Conservation (phyloP, 345 rosid genomes). For the Rhodomyrtus tomentosa region DNA sequence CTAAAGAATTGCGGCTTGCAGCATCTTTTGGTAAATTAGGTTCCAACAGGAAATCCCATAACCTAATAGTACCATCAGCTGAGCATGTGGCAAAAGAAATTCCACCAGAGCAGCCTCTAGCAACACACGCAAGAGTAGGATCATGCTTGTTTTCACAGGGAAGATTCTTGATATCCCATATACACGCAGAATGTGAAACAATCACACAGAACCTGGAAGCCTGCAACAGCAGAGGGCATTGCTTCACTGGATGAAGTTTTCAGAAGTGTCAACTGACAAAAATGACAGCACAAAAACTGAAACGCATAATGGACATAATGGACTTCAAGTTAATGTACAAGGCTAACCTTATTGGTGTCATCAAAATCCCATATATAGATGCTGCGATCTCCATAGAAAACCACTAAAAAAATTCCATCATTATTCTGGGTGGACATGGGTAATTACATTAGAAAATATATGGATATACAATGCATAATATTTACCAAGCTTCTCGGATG, state of each 20-base stretch:
- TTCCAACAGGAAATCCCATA: slow-evolving; percentile 70
- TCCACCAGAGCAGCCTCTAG: slow-evolving; percentile 78
- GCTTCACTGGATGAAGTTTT: neutral
- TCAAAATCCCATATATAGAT: slow-evolving; percentile 64
- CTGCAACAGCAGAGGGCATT: slow-evolving; percentile 20
- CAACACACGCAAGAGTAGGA: slow-evolving; percentile 57
- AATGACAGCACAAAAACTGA: neutral
- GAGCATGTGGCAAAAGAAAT: slow-evolving; percentile 84
- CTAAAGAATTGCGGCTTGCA: slow-evolving; percentile 10
- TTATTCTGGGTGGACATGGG: neutral
- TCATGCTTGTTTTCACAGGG: slow-evolving; percentile 69
- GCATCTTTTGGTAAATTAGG: slow-evolving; percentile 20
- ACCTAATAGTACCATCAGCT: slow-evolving; percentile 69
- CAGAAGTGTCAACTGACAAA: neutral
- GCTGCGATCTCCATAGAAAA: slow-evolving; percentile 64
- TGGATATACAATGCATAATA: neutral
- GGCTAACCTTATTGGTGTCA: slow-evolving; percentile 49
- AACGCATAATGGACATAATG: neutral
- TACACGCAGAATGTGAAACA: slow-evolving; percentile 65
- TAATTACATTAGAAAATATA: neutral
- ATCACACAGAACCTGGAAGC: slow-evolving; percentile 53
- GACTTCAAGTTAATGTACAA: neutral
- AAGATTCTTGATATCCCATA: slow-evolving; percentile 79
- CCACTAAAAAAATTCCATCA: slow-evolving; percentile 39
- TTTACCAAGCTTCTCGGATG: slow-evolving; percentile 47